A percentile compares a stretch with the other conserved stretches of the same genome.
These are phyloP conservation scores for Hanseniaspora clermontiae DNA, from an alignment of 805 yeast genomes.

Conservation along the genomic window DNA sequence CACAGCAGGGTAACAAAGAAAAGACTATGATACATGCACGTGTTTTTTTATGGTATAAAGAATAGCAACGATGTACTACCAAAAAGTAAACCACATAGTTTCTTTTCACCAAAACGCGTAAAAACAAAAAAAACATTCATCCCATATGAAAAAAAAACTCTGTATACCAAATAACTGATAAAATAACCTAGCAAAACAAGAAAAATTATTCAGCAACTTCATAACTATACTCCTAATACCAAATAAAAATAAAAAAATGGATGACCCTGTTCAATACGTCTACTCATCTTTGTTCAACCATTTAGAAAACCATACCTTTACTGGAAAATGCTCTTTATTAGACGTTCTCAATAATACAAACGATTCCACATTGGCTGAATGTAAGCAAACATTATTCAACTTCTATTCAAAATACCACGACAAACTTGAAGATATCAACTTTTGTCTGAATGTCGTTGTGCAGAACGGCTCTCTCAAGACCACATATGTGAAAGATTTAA, in stretches of 20 bases:
- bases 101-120: too few relatives aligned
- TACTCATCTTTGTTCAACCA: constrained; percentile 6
- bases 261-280: neutral
- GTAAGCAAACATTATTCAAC: neutral
- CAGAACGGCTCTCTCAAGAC: neutral
- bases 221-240: neutral
- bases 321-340: constrained; percentile 5
- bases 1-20: too few relatives aligned
- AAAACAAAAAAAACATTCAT: too few relatives aligned
- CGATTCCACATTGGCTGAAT: neutral
- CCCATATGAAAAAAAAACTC: too few relatives aligned
- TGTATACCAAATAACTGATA: neutral
- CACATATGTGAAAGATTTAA: neutral
- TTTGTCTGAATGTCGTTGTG: neutral
- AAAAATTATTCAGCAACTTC: neutral
- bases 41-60: too few relatives aligned
- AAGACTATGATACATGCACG: too few relatives aligned
- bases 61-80: too few relatives aligned
- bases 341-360: neutral
- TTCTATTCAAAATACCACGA: neutral
- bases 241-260: neutral
- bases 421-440: neutral
- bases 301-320: neutral
- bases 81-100: too few relatives aligned
- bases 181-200: neutral